A percentile compares a stretch with the other conserved stretches of the same genome.
Evolutionary conservation across 768 basidiomycete species (phyloP).

Genomic region (Auricularia sp.): DNA sequence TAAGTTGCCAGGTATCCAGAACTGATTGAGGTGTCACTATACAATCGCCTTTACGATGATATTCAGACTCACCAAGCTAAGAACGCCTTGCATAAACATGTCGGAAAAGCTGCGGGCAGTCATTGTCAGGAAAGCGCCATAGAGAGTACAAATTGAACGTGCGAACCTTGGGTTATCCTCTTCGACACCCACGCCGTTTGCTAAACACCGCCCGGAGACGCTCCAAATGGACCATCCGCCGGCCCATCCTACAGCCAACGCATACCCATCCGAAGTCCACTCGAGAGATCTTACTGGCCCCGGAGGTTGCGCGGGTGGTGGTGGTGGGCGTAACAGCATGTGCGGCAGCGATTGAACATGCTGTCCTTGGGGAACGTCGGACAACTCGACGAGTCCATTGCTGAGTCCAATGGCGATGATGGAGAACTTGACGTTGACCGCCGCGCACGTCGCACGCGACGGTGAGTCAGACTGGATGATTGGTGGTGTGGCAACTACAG

Average conservation of each 20-base stretch:
- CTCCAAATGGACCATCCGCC: conserved; percentile 87
- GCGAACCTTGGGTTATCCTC: background rate
- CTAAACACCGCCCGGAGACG: conserved; percentile 78
- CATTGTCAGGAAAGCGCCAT: background rate
- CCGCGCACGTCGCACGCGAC: conserved; percentile 28
- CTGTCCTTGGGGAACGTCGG: conserved; percentile 42
- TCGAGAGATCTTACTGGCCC: conserved; percentile 62
- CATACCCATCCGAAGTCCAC: conserved; percentile 95
- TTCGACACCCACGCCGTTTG: conserved; percentile 51
- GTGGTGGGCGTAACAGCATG: conserved; percentile 30
- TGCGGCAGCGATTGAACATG: background rate
- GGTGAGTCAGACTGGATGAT: background rate
- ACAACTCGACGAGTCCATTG: conserved; percentile 55
- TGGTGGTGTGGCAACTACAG: background rate
- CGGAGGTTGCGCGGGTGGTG: conserved; percentile 40
- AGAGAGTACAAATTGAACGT: background rate
- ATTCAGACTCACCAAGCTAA: conserved; percentile 46
- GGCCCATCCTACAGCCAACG: conserved; percentile 85
- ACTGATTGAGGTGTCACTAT: conserved; percentile 33
- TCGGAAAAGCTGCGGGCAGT: conserved; percentile 50
- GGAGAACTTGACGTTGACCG: conserved; percentile 73
- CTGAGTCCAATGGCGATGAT: conserved; percentile 70
- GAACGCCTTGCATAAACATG: conserved; percentile 74
- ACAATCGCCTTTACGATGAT: no score
- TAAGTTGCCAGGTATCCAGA: conserved; percentile 90